Base-by-base conservation (phyloP, 2,329 filamentous ascomycete genomes). In the Chalara sp. region DNA sequence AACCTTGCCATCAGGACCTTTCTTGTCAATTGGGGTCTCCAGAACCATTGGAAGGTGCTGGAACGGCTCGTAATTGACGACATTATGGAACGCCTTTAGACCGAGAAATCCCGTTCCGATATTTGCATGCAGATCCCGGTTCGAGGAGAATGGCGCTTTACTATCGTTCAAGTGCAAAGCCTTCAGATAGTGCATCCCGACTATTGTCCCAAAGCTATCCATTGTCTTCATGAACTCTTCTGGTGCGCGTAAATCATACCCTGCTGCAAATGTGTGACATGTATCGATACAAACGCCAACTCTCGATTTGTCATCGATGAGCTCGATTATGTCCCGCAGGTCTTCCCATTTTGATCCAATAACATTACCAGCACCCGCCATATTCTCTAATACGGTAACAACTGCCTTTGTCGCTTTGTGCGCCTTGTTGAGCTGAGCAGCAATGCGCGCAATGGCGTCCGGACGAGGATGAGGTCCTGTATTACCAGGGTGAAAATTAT, bases 271-370 rank as follows among this genome's bases (percentile, higher is more conserved):
- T 52, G 90, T 84, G 69, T 99, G 93, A 70, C 93, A 99, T 0
- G 93, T 99, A 67, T 99, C 93, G 51, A 99, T 82, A 68, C 93
- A 99, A 13, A 99, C 90, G 44, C 92, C 93, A 2, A 99, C 84
- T 32, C 93, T 83, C 42, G 74, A 68, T 71, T 96, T 95, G 67
- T 95, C 82, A 28, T 90, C 79, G 29, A 97, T 80, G 6, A 83
- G 75, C 11, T 78, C 78, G 59, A 99, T 95, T 56, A 96, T 88
- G 62, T 90, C 87, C 10, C 85, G 78, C 44, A 99, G 77, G 61
- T 99, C 92, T 65, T 91, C 84, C 66, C 96, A 95, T 1, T 79
- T 84, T 12, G 83, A 84, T 32, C 93, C 93, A 47, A 99, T 82
- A 5, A 95, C 84, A 61, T 93, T 96, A 47, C 91, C 91, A 49